Conservation (phyloP, 257 asterid species). For the Nicotiana knightiana region DNA sequence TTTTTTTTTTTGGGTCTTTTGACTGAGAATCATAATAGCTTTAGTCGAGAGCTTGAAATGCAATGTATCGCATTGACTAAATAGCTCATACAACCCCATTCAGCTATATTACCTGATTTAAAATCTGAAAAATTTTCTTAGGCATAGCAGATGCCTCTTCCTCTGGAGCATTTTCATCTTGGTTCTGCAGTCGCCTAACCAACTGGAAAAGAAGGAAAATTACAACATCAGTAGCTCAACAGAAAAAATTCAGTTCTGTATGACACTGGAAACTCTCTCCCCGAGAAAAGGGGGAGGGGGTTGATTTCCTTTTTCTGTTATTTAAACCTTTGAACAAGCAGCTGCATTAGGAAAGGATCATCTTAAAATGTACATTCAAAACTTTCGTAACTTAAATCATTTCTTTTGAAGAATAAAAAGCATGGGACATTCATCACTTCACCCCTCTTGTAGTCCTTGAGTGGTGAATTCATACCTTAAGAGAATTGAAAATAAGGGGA, state of each 20-base stretch:
- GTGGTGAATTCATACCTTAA: slow-evolving; percentile 48
- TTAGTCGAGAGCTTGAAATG: neutral
- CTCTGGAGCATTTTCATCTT: slow-evolving; percentile 51
- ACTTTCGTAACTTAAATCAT: neutral
- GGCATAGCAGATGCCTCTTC: slow-evolving; percentile 71
- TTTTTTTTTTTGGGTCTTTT: neutral
- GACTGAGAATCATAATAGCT: neutral
- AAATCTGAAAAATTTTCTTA: slow-evolving; percentile 75
- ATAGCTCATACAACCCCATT: neutral
- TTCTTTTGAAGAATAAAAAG: neutral
- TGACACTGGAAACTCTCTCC: neutral
- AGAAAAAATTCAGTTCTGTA: slow-evolving; percentile 1
- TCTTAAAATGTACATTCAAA: slow-evolving; percentile 2
- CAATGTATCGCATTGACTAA: neutral
- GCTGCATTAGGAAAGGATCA: neutral
- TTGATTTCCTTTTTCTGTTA: neutral
- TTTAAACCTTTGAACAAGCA: neutral
- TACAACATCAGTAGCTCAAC: neutral
- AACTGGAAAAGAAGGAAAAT: slow-evolving; percentile 42
- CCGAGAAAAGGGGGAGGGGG: neutral
- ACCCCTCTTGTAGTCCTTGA: neutral
- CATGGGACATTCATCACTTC: neutral
- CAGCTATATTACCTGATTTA: slow-evolving; percentile 55
- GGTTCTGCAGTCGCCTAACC: slow-evolving; percentile 73
- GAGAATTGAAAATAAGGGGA: slow-evolving; percentile 77